Base-by-base conservation (phyloP, 2,329 filamentous ascomycete species). In the Venturia asperata region DNA sequence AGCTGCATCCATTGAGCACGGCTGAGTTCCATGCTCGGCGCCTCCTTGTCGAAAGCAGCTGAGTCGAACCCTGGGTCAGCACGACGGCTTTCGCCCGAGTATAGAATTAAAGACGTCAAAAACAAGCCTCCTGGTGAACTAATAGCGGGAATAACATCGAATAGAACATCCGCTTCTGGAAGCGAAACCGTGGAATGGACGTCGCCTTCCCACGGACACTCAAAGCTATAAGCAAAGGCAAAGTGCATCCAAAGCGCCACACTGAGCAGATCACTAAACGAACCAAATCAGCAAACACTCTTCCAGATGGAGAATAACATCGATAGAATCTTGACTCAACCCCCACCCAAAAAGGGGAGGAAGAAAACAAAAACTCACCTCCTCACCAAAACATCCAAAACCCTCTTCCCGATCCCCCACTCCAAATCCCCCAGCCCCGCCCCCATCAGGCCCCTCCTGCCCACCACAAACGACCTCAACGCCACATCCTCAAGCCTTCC, bases 181-280 rank as follows among this genome's bases (percentile, higher is more conserved):
- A 58, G n/a, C 30, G 27, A 24, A 37, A 4, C 27, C 17, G 27
- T 15, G 5, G 9, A n/a, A 27, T 19, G 9, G 13, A 37, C 4
- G n/a, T 34, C 19, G 10, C 30, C 52, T 10, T 17, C 15, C 52
- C 52, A 58, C 2, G 52, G 27, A 21, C 15, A 21, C 10, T 58
- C 52, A n/a, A 11, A 15, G 52, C 52, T 58, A 30, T 58, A 58
- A 58, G 52, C 52, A 37, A 7, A 10, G 2, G 52, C 27, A 24
- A 58, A 58, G 30, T 58, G 52, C 30, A 37, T 58, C 52, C 52
- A 58, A 7, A 58, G 9, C 6, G 52, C 52, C 52, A 58, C 52
- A n/a, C 52, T 58, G 1, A 58, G 17, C 27, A 58, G 13, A 17
- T 58, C 21, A 5, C 52, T 58, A 13, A 19, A 19, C 15, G 1